phyloP scores from a whole-genome alignment of 139 green algal species.

The Coccomyxa sp. region DNA sequence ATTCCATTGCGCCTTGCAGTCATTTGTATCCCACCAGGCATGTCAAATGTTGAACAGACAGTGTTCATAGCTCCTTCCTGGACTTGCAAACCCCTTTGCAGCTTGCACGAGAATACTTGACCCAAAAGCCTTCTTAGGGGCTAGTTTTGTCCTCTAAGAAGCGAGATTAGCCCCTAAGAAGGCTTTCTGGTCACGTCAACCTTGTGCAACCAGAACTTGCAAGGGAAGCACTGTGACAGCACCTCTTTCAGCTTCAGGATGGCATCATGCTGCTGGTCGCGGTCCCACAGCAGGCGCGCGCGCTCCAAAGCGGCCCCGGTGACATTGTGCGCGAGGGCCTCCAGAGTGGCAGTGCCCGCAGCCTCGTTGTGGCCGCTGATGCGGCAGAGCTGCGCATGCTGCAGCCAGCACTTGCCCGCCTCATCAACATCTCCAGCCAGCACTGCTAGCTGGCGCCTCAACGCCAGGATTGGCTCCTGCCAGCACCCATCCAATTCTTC shows the following conservation, averaged over 20 bases:
- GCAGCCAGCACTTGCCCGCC: conserved; percentile 72
- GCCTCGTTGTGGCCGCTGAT: conserved; percentile 77
- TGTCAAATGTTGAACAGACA: no score
- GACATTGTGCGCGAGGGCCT: conserved; percentile 59
- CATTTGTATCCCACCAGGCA: no score
- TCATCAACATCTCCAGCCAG: conserved; percentile 45
- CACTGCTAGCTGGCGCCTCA: conserved; percentile 66
- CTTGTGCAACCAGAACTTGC: no score
- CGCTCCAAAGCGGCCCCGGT: conserved; percentile 61
- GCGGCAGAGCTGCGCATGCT: conserved; percentile 80
- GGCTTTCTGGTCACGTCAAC: no score
- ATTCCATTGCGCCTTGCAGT: no score
- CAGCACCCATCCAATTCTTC: conserved; percentile 26
- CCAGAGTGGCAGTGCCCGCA: conserved; percentile 69
- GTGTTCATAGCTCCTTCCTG: no score
- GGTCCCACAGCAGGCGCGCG: conserved; percentile 82
- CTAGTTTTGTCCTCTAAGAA: no score
- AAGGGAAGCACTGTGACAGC: not conserved
- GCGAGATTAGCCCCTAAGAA: no score
- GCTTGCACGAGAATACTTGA: no score
- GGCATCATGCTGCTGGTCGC: conserved; percentile 50
- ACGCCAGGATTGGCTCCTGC: conserved; percentile 80
- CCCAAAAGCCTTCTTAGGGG: no score
- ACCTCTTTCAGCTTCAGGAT: conserved; percentile 40
- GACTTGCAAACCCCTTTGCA: no score